phyloP scores from a whole-genome alignment of 768 basidiomycete species.

The Trametes cingulata region DNA sequence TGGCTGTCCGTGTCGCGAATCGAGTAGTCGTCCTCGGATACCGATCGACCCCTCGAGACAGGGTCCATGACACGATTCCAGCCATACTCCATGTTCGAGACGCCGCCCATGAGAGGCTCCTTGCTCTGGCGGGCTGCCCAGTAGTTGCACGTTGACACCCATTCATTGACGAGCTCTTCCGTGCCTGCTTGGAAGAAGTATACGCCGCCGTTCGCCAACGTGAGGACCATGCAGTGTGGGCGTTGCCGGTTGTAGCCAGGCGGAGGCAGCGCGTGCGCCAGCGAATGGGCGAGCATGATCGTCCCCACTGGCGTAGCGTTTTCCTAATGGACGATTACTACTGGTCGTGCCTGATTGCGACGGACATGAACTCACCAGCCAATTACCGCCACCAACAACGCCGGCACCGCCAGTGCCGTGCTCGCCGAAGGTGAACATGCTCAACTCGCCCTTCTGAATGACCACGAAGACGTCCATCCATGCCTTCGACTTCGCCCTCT shows the following conservation, averaged over 20 bases:
- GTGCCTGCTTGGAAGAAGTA: constrained; percentile 99
- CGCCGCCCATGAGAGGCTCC: constrained; percentile 93
- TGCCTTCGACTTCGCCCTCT: constrained; percentile 81
- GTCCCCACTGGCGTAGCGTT: constrained; percentile 87
- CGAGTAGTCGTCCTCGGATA: constrained; percentile 57
- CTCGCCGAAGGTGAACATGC: constrained; percentile 94
- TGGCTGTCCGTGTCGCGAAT: constrained; percentile 49
- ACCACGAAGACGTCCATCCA: constrained; percentile 98
- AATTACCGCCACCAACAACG: constrained; percentile 93
- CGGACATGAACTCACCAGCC: constrained; percentile 71
- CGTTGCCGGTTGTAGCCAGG: constrained; percentile 91
- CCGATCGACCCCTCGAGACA: constrained; percentile 49
- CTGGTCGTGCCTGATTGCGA: neutral
- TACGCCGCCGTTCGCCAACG: constrained; percentile 84
- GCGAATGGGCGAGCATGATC: constrained; percentile 81
- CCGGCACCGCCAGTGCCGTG: constrained; percentile 58
- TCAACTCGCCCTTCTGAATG: constrained; percentile 90
- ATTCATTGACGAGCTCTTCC: constrained; percentile 97
- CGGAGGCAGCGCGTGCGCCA: constrained; percentile 84
- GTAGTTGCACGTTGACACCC: constrained; percentile 99
- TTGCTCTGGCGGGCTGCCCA: constrained; percentile 97
- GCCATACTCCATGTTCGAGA: constrained; percentile 99
- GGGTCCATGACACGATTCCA: constrained; percentile 81
- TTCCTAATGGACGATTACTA: constrained; percentile 48
- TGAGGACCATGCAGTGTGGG: constrained; percentile 93